Conservation (phyloP, 2,329 filamentous ascomycete species). For the Fusarium heterosporum region DNA sequence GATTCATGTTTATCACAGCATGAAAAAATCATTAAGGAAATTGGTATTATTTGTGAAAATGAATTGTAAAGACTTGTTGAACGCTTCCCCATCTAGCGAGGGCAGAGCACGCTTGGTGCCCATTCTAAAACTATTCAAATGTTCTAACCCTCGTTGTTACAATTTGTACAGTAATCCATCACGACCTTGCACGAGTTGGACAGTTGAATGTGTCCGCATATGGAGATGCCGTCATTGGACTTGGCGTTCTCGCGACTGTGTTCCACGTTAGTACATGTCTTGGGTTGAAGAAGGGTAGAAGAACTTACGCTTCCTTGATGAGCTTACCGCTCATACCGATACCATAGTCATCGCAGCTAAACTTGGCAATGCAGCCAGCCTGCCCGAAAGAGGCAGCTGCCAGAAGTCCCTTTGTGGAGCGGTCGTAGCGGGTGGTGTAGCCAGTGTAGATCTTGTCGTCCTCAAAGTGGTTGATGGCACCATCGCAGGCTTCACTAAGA, state of each 20-base stretch:
- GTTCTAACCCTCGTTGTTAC: conserved; percentile 3
- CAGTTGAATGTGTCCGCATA: conserved; percentile 23
- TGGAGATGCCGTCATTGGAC: conserved; percentile 8
- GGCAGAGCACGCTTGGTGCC: too few species aligned
- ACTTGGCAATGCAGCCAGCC: conserved; percentile 25
- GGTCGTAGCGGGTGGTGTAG: conserved; percentile 18
- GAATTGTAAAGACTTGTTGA: too few species aligned
- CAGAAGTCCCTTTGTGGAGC: conserved; percentile 13
- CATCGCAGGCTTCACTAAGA: conserved; percentile 13
- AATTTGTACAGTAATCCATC: conserved; percentile 26
- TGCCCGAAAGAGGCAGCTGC: conserved; percentile 1
- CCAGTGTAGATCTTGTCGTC: conserved; percentile 17
- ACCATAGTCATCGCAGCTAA: conserved; percentile 28
- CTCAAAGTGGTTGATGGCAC: conserved; percentile 16
- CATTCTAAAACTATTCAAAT: too few species aligned
- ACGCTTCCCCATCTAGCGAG: too few species aligned
- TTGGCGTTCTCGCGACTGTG: conserved; percentile 14
- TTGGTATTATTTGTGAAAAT: too few species aligned
- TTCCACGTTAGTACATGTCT: not conserved
- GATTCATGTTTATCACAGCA: too few species aligned
- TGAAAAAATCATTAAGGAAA: too few species aligned
- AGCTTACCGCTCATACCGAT: conserved; percentile 20
- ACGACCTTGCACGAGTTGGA: conserved; percentile 21
- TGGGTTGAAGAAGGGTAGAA: too few species aligned
- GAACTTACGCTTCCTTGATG: conserved; percentile 8